Conservation (phyloP, 352 stramenopile genomes). For the Globisporangium viniferum region DNA sequence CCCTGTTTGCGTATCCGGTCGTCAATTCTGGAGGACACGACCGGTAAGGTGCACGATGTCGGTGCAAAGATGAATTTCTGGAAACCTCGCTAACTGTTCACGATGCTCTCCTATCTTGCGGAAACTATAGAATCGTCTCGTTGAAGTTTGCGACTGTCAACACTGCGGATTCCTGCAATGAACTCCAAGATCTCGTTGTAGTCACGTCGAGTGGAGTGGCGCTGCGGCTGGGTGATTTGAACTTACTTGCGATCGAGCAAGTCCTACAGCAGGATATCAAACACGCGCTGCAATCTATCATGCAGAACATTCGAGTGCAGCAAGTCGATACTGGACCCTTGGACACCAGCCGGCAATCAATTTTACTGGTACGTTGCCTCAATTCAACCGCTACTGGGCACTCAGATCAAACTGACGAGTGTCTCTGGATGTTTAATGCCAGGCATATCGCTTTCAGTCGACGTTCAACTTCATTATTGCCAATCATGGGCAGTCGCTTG, state of each 20-base stretch:
- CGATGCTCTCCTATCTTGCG: neutral
- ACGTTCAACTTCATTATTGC: constrained; percentile 13
- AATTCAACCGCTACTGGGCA: neutral
- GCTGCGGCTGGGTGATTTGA: constrained; percentile 24
- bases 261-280: constrained; percentile 13
- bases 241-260: constrained; percentile 30
- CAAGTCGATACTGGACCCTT: constrained; percentile 16
- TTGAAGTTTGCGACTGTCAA: constrained; percentile 16
- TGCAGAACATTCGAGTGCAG: constrained; percentile 26
- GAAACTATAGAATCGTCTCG: constrained; percentile 8
- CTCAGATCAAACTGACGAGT: neutral
- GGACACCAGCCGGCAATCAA: constrained; percentile 14
- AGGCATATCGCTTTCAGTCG: constrained; percentile 17
- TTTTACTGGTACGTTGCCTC: constrained; percentile 19
- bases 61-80: neutral
- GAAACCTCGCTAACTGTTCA: neutral
- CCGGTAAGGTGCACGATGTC: neutral
- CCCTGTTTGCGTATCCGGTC: constrained; percentile 23
- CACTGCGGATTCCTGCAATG: neutral
- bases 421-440: neutral
- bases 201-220: constrained; percentile 22
- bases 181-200: constrained; percentile 28
- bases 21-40: neutral
- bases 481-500: constrained; percentile 15
- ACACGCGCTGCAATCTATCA: constrained; percentile 22